Evolutionary conservation across 129 eudicot species (phyloP).

Genomic region (Artemisia tridentata): DNA sequence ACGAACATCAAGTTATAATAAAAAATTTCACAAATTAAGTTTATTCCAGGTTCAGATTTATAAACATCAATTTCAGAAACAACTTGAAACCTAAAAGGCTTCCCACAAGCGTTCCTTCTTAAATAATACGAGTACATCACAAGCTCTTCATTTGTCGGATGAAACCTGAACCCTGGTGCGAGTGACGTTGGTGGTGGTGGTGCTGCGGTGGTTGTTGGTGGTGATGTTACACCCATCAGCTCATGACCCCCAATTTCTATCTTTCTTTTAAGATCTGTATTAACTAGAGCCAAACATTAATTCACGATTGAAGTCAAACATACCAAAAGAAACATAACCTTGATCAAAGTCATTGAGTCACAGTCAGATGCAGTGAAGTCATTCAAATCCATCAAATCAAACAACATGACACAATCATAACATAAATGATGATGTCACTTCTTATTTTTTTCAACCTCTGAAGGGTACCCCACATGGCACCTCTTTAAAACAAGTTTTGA

Average conservation of each 20-base stretch:
- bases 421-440: no score
- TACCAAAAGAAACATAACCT: no score
- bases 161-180: slow-evolving; percentile 86
- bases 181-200: slow-evolving; percentile 54
- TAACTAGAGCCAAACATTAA: background rate
- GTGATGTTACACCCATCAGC: slow-evolving; percentile 27
- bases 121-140: slow-evolving; percentile 74
- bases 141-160: slow-evolving; percentile 87
- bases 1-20: no score
- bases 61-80: slow-evolving; percentile 77
- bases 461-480: no score
- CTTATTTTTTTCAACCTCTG: no score
- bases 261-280: slow-evolving; percentile 12
- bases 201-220: slow-evolving; percentile 20
- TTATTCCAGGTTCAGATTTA: slow-evolving; percentile 79
- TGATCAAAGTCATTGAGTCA: no score
- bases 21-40: no score
- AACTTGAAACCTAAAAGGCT: slow-evolving; percentile 76
- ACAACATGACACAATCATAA: no score
- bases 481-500: no score
- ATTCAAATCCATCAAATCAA: no score
- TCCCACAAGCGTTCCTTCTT: slow-evolving; percentile 64
- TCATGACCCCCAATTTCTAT: slow-evolving; percentile 48
- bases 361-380: no score
- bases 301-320: no score